A percentile compares a stretch with the other conserved stretches of the same genome.
phyloP scores from a whole-genome alignment of 2,329 filamentous ascomycete species.

The Fusarium sororula region DNA sequence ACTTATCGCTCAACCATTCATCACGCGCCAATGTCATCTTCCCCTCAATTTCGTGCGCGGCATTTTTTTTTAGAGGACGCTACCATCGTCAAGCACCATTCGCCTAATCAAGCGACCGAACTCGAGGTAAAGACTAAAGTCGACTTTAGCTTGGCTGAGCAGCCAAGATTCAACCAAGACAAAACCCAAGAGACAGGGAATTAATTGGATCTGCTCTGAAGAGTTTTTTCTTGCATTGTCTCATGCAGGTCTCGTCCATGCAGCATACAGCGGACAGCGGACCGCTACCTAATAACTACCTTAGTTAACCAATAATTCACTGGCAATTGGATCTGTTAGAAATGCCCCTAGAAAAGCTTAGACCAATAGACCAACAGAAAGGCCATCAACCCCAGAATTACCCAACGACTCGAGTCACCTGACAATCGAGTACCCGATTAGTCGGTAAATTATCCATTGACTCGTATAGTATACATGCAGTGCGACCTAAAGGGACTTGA shows the following conservation, averaged over 20 bases:
- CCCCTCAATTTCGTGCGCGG: constrained; percentile 23
- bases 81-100: not conserved
- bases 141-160: not conserved
- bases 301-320: no score
- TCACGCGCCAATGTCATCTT: constrained; percentile 22
- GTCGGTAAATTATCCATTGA: not conserved
- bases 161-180: not conserved
- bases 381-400: constrained; percentile 13
- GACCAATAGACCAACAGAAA: not conserved
- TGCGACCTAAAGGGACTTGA: not conserved
- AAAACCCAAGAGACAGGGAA: not conserved
- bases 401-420: constrained; percentile 3
- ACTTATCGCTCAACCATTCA: constrained; percentile 12
- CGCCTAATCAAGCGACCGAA: constrained; percentile 18
- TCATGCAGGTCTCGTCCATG: not conserved
- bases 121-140: not conserved
- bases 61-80: constrained; percentile 14
- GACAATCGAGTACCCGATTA: constrained; percentile 4
- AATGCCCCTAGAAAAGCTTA: constrained; percentile 1
- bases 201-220: constrained; percentile 8
- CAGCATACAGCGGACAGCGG: not conserved
- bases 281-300: no score
- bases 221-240: constrained; percentile 5
- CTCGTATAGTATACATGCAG: not conserved
- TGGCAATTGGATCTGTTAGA: not conserved